phyloP scores from a whole-genome alignment of 257 asterid genomes.

The Phtheirospermum japonicum region DNA sequence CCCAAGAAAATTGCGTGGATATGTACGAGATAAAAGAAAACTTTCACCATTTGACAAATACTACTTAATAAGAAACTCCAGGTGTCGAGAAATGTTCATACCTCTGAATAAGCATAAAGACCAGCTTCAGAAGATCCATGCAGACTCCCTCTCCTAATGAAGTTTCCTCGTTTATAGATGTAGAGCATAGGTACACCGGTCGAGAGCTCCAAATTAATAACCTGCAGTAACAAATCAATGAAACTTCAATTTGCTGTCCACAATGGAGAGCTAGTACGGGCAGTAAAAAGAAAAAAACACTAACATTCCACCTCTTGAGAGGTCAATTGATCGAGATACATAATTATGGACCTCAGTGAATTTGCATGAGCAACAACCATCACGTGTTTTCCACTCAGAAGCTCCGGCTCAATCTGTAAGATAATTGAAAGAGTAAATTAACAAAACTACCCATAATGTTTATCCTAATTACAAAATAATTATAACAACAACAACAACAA shows the following conservation, averaged over 20 bases:
- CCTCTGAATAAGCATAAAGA: conserved; percentile 90
- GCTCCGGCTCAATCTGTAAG: conserved; percentile 81
- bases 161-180: conserved; percentile 59
- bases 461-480: neutral
- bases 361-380: conserved; percentile 97
- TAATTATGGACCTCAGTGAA: conserved; percentile 85
- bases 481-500: too few species aligned
- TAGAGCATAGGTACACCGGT: conserved; percentile 97
- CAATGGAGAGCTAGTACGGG: neutral
- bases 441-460: neutral
- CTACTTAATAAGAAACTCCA: neutral
- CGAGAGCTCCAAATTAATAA: conserved; percentile 82
- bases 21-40: too few species aligned
- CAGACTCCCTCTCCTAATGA: conserved; percentile 79
- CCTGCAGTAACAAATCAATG: conserved; percentile 40
- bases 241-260: conserved; percentile 11
- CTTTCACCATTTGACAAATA: conserved; percentile 2
- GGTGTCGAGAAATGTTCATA: conserved; percentile 23
- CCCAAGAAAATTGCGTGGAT: neutral
- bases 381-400: conserved; percentile 63
- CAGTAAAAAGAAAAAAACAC: conserved; percentile 4
- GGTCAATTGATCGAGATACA: conserved; percentile 86
- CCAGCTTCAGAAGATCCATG: conserved; percentile 74
- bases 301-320: conserved; percentile 60
- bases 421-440: neutral